Evolutionary conservation across 2,329 filamentous ascomycete genomes (phyloP), one percentile per base, ranked within the genome.

Genomic region (Berkeleyomyces basicola): DNA sequence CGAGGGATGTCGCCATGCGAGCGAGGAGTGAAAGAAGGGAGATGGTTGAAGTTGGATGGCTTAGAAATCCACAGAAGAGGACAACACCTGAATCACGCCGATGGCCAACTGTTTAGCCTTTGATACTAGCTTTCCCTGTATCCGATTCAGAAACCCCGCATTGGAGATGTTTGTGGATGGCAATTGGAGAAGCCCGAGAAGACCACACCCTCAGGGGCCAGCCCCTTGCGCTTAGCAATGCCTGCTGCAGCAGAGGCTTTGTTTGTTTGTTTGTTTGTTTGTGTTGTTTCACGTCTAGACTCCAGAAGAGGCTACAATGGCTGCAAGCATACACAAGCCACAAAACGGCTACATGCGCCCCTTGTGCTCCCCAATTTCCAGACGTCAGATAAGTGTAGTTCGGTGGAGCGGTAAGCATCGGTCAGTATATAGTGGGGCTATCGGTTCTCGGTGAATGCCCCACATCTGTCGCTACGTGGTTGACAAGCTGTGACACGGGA

Each of bases 1-100:
- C 44, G 42, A 64, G 47, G 31, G 39, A 43, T 16, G 62, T 47
- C 14, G 58, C 60, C 60, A 61, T 61, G 14, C 37, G 33, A 47
- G 58, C 40, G 31, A 33, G n/a, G 23, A 37, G 11, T 6, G n/a
- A 53, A 53, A 14, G 11, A 53, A 11, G 3, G 11, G 33, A 37
- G 49, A 14, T 14, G 42, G 10, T 44, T 9, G 42, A 11, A 4
- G 10, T 10, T 10, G 49, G 23, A 2, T 7, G 14, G 58, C 43
- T 47, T 59, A 59, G 46, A 59, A 57, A 57, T 57, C 5, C 36
- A 33, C 3, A n/a, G 37, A 7, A 57, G 7, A n/a, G 11, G 36
- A 11, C 11, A 31, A 51, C 6, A 51, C 14, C 31, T 14, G 31
- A 31, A 51, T 14, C 23, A 23, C 16, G 23, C 16, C 9, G 23